A percentile compares a stretch with the other conserved stretches of the same genome.
Evolutionary conservation across 352 stramenopile species (phyloP).

Genomic region (Phytophthora fragariaefolia): DNA sequence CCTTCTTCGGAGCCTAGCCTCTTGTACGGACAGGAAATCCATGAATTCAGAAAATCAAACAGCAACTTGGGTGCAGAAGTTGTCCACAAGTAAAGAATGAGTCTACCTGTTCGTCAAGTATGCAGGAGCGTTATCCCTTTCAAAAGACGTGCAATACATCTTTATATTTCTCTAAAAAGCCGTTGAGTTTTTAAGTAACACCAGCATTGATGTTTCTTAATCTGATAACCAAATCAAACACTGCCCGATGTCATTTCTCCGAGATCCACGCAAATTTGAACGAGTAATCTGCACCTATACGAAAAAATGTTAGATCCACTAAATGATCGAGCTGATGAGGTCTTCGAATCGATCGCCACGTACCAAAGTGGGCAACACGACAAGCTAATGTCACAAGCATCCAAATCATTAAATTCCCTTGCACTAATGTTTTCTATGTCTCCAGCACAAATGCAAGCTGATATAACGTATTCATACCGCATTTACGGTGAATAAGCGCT

Average conservation of each 20-base stretch:
- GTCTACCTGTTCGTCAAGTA: neutral
- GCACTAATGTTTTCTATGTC: slow-evolving; percentile 23
- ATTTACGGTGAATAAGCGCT: slow-evolving; percentile 16
- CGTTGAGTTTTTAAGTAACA: neutral
- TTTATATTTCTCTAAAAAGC: neutral
- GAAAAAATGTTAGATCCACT: too few relatives aligned
- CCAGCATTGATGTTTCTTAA: too few relatives aligned
- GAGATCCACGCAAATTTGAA: slow-evolving; percentile 38
- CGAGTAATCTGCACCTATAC: slow-evolving; percentile 37
- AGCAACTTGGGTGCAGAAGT: neutral
- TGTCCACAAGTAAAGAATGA: neutral
- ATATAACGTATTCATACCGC: slow-evolving; percentile 27
- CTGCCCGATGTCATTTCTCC: too few relatives aligned
- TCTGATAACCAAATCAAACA: too few relatives aligned
- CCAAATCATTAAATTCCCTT: slow-evolving; percentile 35
- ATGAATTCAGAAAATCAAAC: neutral
- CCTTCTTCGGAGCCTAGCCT: neutral
- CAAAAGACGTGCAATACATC: neutral
- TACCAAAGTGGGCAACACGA: slow-evolving; percentile 34
- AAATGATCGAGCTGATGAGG: too few relatives aligned
- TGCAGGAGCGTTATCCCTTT: neutral
- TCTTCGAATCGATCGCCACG: neutral
- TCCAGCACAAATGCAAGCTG: slow-evolving; percentile 47
- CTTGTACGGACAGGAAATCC: neutral
- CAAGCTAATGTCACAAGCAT: slow-evolving; percentile 28